Percentiles rank a stretch among this genome's conserved stretches.
These are phyloP conservation scores for Fragaria ananassa DNA, from an alignment of 306 rosid species.

Conservation along the genomic window DNA sequence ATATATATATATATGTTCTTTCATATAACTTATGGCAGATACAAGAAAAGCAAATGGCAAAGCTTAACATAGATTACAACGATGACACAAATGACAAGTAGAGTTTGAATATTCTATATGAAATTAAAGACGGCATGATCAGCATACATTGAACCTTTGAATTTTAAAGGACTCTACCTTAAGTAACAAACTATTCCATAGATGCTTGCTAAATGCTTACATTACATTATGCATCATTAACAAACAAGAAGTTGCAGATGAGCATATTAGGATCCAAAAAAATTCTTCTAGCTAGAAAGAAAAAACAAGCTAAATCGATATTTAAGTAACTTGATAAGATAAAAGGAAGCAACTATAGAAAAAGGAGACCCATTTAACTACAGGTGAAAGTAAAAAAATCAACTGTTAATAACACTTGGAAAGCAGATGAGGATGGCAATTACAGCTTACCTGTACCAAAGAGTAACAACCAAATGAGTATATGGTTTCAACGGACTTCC, in stretches of 20 bases:
- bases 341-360: neutral
- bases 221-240: neutral
- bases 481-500: conserved; percentile 98
- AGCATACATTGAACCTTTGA: neutral
- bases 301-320: neutral
- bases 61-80: neutral
- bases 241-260: neutral
- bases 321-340: neutral
- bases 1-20: neutral
- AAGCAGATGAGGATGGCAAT: neutral
- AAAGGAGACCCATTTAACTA: neutral
- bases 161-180: neutral
- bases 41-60: neutral
- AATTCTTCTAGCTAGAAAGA: neutral
- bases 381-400: neutral
- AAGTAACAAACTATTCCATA: neutral
- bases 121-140: neutral
- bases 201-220: neutral
- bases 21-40: neutral
- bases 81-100: neutral
- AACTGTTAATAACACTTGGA: neutral
- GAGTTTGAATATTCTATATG: neutral
- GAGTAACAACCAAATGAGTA: conserved; percentile 97
- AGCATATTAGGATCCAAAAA: neutral
- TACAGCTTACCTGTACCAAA: conserved; percentile 91